Evolutionary conservation across 2,329 filamentous ascomycete species (phyloP).

Genomic region (Tolypocladium endophyticum): DNA sequence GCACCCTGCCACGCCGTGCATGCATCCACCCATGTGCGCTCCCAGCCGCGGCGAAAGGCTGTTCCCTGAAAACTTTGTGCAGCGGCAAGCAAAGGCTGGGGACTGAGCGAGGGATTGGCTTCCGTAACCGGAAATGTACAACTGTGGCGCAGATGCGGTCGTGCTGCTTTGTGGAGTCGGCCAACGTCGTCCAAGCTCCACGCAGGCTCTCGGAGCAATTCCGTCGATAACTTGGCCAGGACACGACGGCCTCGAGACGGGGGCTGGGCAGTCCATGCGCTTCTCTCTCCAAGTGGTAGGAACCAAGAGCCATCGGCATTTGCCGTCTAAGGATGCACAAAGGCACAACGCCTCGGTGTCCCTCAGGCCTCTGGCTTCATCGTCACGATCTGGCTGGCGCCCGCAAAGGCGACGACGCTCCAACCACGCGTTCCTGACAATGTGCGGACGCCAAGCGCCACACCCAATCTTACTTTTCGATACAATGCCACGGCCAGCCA

Average conservation of each 20-base stretch:
- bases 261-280: not conserved
- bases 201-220: not conserved
- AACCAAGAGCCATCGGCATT: not conserved
- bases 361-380: not conserved
- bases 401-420: not conserved
- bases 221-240: not conserved
- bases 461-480: not conserved
- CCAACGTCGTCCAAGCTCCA: not conserved
- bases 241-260: not conserved
- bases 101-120: not conserved
- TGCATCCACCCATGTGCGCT: not conserved
- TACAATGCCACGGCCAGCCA: not conserved
- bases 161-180: not conserved
- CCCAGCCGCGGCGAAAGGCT: not conserved
- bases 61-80: not conserved
- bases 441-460: not conserved
- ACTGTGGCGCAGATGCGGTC: not conserved
- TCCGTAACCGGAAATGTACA: not conserved
- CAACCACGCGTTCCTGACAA: not conserved
- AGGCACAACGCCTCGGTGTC: not conserved
- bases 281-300: not conserved
- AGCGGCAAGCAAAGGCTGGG: not conserved
- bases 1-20: not conserved
- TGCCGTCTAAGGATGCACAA: not conserved
- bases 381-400: not conserved